These are phyloP conservation scores for Aspergillus intermedius DNA, from an alignment of 2,329 filamentous ascomycete genomes.

Conservation along the genomic window DNA sequence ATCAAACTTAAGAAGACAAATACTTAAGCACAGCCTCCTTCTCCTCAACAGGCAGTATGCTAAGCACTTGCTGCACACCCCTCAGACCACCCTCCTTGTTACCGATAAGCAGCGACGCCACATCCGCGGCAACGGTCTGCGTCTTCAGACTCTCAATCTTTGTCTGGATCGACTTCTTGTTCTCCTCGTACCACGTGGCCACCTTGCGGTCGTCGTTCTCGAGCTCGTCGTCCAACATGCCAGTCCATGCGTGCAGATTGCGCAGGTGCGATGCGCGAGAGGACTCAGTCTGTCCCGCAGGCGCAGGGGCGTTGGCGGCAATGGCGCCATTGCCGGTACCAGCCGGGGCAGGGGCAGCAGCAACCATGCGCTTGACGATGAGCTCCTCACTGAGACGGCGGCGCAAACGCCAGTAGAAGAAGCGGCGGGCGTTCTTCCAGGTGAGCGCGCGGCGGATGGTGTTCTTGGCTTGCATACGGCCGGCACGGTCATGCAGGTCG, in stretches of 20 bases:
- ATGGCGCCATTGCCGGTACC: conserved; percentile 34
- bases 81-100: conserved; percentile 67
- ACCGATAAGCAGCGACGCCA: conserved; percentile 61
- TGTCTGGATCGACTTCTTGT: conserved; percentile 71
- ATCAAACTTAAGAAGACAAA: conserved; percentile 21
- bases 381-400: conserved; percentile 95
- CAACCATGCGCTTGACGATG: conserved; percentile 80
- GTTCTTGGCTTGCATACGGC: conserved; percentile 97
- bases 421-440: conserved; percentile 85
- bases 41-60: conserved; percentile 81
- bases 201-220: conserved; percentile 74
- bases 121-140: conserved; percentile 63
- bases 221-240: conserved; percentile 61
- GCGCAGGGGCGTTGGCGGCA: conserved; percentile 32
- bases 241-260: conserved; percentile 76
- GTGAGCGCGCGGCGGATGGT: conserved; percentile 76
- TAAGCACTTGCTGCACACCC: conserved; percentile 78
- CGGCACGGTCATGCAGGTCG: conserved; percentile 92
- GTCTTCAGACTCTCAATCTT: conserved; percentile 81
- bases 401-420: conserved; percentile 99
- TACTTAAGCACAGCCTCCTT: conserved; percentile 71
- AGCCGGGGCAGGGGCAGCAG: conserved; percentile 34
- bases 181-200: conserved; percentile 92
- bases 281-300: conserved; percentile 31
- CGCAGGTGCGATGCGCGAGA: conserved; percentile 62